Conservation (phyloP, 2,329 filamentous ascomycete genomes). For the Albifimbria verrucaria region DNA sequence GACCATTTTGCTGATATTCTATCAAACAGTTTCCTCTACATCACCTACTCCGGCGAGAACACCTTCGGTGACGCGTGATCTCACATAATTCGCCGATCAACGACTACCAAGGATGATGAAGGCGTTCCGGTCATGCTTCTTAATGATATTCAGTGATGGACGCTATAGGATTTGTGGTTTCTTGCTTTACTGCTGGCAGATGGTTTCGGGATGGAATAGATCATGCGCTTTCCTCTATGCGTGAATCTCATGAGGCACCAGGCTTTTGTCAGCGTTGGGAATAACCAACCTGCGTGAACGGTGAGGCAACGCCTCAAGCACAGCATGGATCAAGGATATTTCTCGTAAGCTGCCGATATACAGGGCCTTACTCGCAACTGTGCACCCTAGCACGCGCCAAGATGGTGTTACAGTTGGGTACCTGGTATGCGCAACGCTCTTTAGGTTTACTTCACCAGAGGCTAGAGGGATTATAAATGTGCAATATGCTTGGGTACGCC, state of each 20-base stretch:
- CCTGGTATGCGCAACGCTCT: background rate
- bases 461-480: background rate
- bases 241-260: background rate
- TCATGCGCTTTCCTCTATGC: background rate
- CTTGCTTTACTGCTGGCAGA: conserved; percentile 15
- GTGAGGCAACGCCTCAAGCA: background rate
- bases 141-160: conserved; percentile 19
- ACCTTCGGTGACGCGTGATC: conserved; percentile 67
- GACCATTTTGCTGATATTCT: conserved; percentile 12
- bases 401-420: background rate
- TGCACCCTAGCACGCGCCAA: too few relatives aligned
- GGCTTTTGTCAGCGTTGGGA: background rate
- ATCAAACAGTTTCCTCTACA: conserved; percentile 79
- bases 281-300: too few relatives aligned
- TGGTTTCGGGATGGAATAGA: conserved; percentile 17
- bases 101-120: conserved; percentile 23
- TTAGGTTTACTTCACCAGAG: background rate
- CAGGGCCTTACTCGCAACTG: too few relatives aligned
- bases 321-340: too few relatives aligned
- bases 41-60: conserved; percentile 99
- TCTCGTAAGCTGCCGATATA: too few relatives aligned
- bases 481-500: background rate
- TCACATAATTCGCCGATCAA: conserved; percentile 13
- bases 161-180: conserved; percentile 22
- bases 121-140: conserved; percentile 32